A percentile compares a stretch with the other conserved stretches of the same genome.
Evolutionary conservation across 2,329 filamentous ascomycete genomes (phyloP).

Genomic region (Tympanopsis confertula): DNA sequence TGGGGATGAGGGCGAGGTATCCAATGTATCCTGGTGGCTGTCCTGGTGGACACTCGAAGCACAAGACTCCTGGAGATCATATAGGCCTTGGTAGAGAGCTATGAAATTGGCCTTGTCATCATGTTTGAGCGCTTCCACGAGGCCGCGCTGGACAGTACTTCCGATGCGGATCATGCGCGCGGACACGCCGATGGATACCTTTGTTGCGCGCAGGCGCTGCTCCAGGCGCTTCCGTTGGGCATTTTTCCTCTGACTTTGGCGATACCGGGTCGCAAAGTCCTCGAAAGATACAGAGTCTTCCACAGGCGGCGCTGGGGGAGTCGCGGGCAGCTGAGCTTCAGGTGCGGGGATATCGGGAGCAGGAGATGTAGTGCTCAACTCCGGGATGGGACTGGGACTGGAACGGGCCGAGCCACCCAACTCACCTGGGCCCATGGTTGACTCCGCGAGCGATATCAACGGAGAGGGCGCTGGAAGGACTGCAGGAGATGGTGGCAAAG

Average conservation of each 20-base stretch:
- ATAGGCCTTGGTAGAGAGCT: constrained; percentile 26
- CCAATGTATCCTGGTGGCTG: constrained; percentile 17
- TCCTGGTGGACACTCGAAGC: constrained; percentile 17
- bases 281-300: constrained; percentile 20
- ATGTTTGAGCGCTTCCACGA: constrained; percentile 29
- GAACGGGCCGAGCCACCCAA: not conserved
- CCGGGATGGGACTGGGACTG: too few relatives aligned
- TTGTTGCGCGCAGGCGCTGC: constrained; percentile 23
- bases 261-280: constrained; percentile 26
- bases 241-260: constrained; percentile 25
- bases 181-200: constrained; percentile 26
- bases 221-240: constrained; percentile 23
- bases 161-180: constrained; percentile 26
- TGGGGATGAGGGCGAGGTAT: too few relatives aligned
- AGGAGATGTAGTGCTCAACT: not conserved
- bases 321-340: not conserved
- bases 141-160: constrained; percentile 24
- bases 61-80: constrained; percentile 28
- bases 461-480: not conserved
- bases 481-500: not conserved
- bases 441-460: not conserved
- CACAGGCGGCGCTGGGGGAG: not conserved
- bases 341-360: not conserved
- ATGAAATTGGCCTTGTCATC: constrained; percentile 29
- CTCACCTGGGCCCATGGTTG: not conserved